Base-by-base conservation (phyloP, 495 filamentous ascomycete genomes). In the Penicillium egyptiacum region DNA sequence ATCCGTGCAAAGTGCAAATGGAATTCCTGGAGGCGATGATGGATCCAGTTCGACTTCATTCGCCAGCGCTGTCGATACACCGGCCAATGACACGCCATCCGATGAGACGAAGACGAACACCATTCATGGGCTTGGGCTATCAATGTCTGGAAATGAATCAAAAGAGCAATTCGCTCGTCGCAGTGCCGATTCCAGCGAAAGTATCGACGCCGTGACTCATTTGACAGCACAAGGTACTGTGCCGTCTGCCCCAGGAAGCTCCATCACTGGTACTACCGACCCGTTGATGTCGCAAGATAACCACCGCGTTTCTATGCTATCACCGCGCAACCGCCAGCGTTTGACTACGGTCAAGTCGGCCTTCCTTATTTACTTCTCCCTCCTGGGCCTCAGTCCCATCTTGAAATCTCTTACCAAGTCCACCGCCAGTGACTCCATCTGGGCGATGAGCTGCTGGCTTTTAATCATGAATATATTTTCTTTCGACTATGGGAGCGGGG, bases 381-480 rank as follows among this genome's bases (percentile, higher is more conserved):
- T 98, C 26, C 82, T 97, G 16, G 94, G 92, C 4, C 82, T 98
- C 4, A 93, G 89, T 25, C 94, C 94, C 0, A 98, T 98, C 59
- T 79, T 98, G 35, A 96, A 96, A 70, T 96, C 91, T 4, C 81
- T 98, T 14, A 98, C 94, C 1, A 86, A 86, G 35, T 96, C 92
- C 5, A 96, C 92, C 5, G 88, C 88, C 19, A 85, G 79, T 30
- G 94, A 98, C 77, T 91, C 86, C 23, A 98, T 98, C 60, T 98
- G 95, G 95, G 90, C 94, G 16, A 87, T 98, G 78, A 91, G 89
- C 60, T 90, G 86, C 71, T 95, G 90, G 87, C 79, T 98, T 45
- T 83, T 98, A 66, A 83, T 89, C 56, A 92, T 96, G 74, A 98
- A 98, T 72, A 89, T 97, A 62, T 91, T 96, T 70, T 96, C 94